Base-by-base conservation (phyloP, 768 basidiomycete species). In the Pisolithus tinctorius region DNA sequence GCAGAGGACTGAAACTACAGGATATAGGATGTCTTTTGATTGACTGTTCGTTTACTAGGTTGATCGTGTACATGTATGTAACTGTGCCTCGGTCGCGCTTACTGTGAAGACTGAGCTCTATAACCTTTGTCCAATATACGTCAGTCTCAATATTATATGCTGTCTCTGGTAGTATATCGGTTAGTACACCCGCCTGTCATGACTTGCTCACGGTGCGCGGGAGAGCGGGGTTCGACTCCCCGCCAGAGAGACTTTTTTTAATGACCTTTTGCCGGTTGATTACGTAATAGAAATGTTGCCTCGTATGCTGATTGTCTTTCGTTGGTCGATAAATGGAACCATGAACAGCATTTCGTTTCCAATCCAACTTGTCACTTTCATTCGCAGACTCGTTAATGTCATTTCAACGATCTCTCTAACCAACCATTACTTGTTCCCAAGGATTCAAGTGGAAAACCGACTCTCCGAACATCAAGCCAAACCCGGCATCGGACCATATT, bases 331-430 rank as follows among this genome's bases (percentile, higher is more conserved):
- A 9, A 44, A 40, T 25, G 16, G 44, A 26, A 46, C 34, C 49
- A 76, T 80, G 79, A 74, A 69, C 62, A 68, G 58, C 55, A 57
- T 75, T 48, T 72, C 71, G 58, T 58, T 87, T 57, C 82, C 87
- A 34, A 70, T 75, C 41, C 80, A 80, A 51, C 78, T 88, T 60
- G 74, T 76, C 51, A 66, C 77, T 38, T 66, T 88, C 34, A 70
- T 88, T 49, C 84, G 78, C 55, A 73, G 86, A 52, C 69, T 89
- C 31, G 77, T 82, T 53, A 84, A 86, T 56, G 79, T 77, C 37
- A 74, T 89, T 40, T 85, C 85, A 0, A 73, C 82, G 0, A 66
- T 87, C n/a, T 84, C 86, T 0, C 77, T 88, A 26, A 81, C 86
- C 4, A 79, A 78, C 60, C 81, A 86, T 26, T 86, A 82, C 62